Percentiles rank a stretch among this genome's conserved stretches.
Evolutionary conservation across 1,284 basidiomycete species (phyloP).

Genomic region (Sutorius eximius): DNA sequence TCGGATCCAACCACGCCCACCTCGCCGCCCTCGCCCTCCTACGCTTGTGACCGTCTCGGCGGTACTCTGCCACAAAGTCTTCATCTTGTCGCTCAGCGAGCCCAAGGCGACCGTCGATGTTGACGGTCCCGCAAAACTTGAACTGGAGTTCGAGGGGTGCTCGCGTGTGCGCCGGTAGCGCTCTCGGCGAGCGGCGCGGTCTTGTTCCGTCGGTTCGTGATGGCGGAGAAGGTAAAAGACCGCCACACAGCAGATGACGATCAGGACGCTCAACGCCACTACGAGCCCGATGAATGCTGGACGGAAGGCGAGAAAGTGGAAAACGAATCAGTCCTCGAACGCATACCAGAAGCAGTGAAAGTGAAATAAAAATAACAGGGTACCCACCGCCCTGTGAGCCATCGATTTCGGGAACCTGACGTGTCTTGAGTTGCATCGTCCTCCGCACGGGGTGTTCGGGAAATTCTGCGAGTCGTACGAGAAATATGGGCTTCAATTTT

Average conservation of each 20-base stretch:
- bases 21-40: constrained; percentile 17
- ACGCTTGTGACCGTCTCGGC: background rate
- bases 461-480: background rate
- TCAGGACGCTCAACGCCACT: constrained; percentile 44
- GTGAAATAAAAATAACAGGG: background rate
- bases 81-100: constrained; percentile 23
- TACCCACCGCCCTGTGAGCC: constrained; percentile 46
- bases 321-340: background rate
- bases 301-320: background rate
- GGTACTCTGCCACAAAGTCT: constrained; percentile 18
- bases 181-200: constrained; percentile 26
- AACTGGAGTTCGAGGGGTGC: constrained; percentile 5
- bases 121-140: constrained; percentile 2
- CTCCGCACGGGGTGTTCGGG: background rate
- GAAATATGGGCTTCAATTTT: background rate
- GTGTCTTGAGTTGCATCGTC: constrained; percentile 12
- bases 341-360: background rate
- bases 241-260: constrained; percentile 43
- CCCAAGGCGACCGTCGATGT: constrained; percentile 1
- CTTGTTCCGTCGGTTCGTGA: constrained; percentile 35
- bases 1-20: constrained; percentile 43
- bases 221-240: constrained; percentile 47
- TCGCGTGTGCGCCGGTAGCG: constrained; percentile 22
- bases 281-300: constrained; percentile 50
- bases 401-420: constrained; percentile 44